phyloP scores from a whole-genome alignment of 2,329 filamentous ascomycete genomes.

The Monosporascus sp. region DNA sequence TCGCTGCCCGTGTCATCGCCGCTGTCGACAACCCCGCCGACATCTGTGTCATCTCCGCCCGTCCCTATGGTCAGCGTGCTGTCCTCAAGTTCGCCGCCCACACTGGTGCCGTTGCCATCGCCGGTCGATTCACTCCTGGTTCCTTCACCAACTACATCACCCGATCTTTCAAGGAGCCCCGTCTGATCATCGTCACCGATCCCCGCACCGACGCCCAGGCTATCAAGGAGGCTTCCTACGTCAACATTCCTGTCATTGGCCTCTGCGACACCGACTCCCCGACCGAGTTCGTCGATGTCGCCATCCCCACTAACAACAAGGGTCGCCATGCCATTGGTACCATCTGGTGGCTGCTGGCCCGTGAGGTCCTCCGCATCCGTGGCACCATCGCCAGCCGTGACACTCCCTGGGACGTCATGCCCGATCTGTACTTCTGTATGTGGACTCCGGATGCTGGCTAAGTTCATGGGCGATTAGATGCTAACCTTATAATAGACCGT shows the following conservation, averaged over 20 bases:
- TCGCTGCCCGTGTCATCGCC: constrained; percentile 97
- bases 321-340: constrained; percentile 98
- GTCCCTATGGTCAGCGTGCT: constrained; percentile 98
- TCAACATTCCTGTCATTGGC: constrained; percentile 99
- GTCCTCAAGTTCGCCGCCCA: constrained; percentile 99
- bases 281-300: constrained; percentile 99
- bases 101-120: constrained; percentile 96
- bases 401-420: constrained; percentile 98
- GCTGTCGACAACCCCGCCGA: constrained; percentile 99
- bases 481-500: constrained; percentile 57
- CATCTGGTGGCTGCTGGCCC: constrained; percentile 99
- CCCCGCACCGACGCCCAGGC: constrained; percentile 99
- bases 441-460: constrained; percentile 14
- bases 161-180: constrained; percentile 99
- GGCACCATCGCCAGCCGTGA: constrained; percentile 95
- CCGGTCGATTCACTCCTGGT: constrained; percentile 99
- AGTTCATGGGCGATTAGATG: not conserved
- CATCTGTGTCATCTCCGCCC: constrained; percentile 98
- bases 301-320: constrained; percentile 99
- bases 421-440: constrained; percentile 98
- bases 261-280: constrained; percentile 99
- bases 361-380: constrained; percentile 98
- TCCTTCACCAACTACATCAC: constrained; percentile 99
- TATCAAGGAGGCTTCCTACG: constrained; percentile 99
- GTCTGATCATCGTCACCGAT: constrained; percentile 98